These are phyloP conservation scores for Ophiostoma sp. DNA, from an alignment of 2,329 filamentous ascomycete species.

Conservation along the genomic window DNA sequence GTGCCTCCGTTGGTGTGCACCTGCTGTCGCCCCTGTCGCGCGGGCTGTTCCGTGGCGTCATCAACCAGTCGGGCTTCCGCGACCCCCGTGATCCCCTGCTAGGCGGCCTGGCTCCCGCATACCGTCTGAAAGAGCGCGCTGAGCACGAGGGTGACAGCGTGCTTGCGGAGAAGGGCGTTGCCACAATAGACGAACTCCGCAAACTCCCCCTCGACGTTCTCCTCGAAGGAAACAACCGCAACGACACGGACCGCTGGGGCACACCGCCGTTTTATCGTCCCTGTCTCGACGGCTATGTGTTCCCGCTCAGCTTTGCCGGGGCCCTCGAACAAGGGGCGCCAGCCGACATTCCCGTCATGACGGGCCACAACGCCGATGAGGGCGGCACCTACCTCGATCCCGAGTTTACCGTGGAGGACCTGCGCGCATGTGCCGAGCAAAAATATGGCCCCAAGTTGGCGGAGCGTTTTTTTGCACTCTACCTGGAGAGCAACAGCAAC, in stretches of 20 bases:
- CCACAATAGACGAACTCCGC: background rate
- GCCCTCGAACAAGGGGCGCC: background rate
- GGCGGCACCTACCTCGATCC: background rate
- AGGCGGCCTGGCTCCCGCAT: background rate
- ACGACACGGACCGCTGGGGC: background rate
- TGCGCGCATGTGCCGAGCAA: background rate
- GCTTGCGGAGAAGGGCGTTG: background rate
- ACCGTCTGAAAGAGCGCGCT: background rate
- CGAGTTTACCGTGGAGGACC: background rate
- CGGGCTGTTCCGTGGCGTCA: background rate
- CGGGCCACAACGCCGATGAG: slow-evolving; percentile 3
- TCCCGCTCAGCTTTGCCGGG: background rate
- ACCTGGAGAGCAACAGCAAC: background rate
- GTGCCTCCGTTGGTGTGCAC: background rate
- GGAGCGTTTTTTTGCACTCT: background rate
- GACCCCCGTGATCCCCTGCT: background rate
- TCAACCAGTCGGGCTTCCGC: background rate
- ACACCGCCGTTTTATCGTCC: background rate
- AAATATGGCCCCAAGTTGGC: background rate
- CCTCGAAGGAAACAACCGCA: background rate
- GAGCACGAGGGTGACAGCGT: background rate
- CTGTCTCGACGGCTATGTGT: background rate
- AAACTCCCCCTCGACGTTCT: background rate
- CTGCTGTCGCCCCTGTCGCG: background rate
- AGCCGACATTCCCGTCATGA: background rate